Conservation (phyloP, 371 early-diverging fungal species). For the Mortierella sp. region DNA sequence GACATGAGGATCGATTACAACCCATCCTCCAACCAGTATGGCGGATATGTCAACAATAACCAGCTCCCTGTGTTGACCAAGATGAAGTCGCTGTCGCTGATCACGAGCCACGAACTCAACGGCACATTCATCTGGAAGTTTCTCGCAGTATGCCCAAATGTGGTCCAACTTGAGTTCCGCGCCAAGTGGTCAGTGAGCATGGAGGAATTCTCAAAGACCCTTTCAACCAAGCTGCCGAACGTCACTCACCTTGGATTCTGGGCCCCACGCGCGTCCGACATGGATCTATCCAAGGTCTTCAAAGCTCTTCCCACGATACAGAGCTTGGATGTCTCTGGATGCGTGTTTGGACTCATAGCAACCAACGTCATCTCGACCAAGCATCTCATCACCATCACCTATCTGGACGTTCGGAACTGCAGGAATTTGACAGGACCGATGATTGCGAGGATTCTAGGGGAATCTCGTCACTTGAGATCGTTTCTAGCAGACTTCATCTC, state of each 20-base stretch:
- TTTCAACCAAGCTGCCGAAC: constrained; percentile 10
- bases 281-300: constrained; percentile 16
- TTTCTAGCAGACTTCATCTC: constrained; percentile 29
- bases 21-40: not conserved
- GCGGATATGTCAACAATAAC: not conserved
- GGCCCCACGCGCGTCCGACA: constrained; percentile 10
- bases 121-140: constrained; percentile 20
- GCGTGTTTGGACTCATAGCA: constrained; percentile 36
- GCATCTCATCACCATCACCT: constrained; percentile 17
- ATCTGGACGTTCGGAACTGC: constrained; percentile 32
- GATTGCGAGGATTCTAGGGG: constrained; percentile 36
- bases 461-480: constrained; percentile 19
- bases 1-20: constrained; percentile 27
- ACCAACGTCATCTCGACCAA: constrained; percentile 27
- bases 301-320: constrained; percentile 18
- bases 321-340: constrained; percentile 26
- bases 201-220: constrained; percentile 7
- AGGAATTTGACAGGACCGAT: constrained; percentile 23
- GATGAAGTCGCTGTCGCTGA: constrained; percentile 23
- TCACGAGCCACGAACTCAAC: constrained; percentile 9
- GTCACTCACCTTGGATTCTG: constrained; percentile 23
- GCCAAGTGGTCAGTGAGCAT: constrained; percentile 9
- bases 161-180: constrained; percentile 20
- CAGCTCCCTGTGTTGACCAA: constrained; percentile 16
- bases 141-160: constrained; percentile 31